phyloP scores from a whole-genome alignment of 306 rosid species.

The Phaseolus lunatus region DNA sequence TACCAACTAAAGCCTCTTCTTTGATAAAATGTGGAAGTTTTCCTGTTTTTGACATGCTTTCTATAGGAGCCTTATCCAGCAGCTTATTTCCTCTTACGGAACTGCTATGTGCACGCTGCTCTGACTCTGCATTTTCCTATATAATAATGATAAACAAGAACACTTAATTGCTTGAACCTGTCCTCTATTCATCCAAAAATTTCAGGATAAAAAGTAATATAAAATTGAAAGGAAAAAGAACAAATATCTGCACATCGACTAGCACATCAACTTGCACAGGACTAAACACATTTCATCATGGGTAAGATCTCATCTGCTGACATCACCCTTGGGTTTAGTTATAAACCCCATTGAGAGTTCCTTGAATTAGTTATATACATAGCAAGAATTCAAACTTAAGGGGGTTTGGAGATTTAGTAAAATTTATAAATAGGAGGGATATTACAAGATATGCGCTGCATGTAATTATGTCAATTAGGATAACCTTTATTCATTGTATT shows the following conservation, averaged over 20 bases:
- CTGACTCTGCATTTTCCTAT: slow-evolving; percentile 93
- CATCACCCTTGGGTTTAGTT: background rate
- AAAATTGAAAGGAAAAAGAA: background rate
- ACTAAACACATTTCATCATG: background rate
- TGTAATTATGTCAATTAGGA: slow-evolving; percentile 6
- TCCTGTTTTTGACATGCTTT: slow-evolving; percentile 60
- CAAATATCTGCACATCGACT: background rate
- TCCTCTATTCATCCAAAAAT: slow-evolving; percentile 21
- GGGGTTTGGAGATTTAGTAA: background rate
- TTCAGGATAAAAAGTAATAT: background rate
- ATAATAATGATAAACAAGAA: slow-evolving; percentile 44
- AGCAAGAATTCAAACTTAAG: background rate
- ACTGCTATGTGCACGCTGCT: slow-evolving; percentile 96
- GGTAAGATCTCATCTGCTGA: background rate
- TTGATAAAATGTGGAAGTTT: slow-evolving; percentile 71
- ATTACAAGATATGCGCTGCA: background rate
- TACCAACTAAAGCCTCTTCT: slow-evolving; percentile 75
- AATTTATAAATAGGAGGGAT: slow-evolving; percentile 4
- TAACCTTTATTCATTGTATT: background rate
- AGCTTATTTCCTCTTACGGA: slow-evolving; percentile 68
- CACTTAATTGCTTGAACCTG: slow-evolving; percentile 36
- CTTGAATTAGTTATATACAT: background rate
- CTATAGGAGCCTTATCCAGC: slow-evolving; percentile 61
- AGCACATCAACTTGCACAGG: background rate
- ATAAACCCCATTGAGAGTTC: background rate